Conservation (phyloP, 2,329 filamentous ascomycete genomes). For the Nannizzia gypsea region DNA sequence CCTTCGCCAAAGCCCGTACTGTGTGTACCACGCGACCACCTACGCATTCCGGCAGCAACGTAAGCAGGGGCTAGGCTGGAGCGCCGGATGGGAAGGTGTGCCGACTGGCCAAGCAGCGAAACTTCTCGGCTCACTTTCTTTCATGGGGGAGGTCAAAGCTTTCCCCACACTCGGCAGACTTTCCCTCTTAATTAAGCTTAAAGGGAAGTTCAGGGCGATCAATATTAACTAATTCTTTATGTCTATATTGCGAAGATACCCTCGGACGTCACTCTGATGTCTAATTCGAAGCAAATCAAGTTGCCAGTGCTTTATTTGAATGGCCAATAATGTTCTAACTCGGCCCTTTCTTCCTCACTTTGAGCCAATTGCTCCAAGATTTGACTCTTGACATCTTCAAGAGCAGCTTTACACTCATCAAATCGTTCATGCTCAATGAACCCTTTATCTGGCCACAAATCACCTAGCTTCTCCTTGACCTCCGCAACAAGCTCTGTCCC, state of each 20-base stretch:
- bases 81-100: not conserved
- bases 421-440: slow-evolving; percentile 8
- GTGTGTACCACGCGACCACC: not conserved
- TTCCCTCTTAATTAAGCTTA: no score
- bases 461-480: slow-evolving; percentile 4
- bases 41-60: not conserved
- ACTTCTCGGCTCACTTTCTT: not conserved
- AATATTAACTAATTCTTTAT: no score
- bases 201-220: no score
- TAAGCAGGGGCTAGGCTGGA: not conserved
- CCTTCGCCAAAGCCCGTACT: not conserved
- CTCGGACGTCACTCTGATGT: no score
- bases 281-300: no score
- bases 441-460: slow-evolving; percentile 11
- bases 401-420: slow-evolving; percentile 9
- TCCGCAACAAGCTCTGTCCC: slow-evolving; percentile 4
- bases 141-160: not conserved
- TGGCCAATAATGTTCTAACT: slow-evolving; percentile 8
- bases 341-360: slow-evolving; percentile 1
- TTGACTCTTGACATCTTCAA: slow-evolving; percentile 5
- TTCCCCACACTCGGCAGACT: not conserved
- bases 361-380: slow-evolving; percentile 5
- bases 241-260: no score
- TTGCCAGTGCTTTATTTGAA: slow-evolving; percentile 2
- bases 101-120: not conserved